phyloP scores from a whole-genome alignment of 805 yeast genomes.

The Candida sanyiensis region DNA sequence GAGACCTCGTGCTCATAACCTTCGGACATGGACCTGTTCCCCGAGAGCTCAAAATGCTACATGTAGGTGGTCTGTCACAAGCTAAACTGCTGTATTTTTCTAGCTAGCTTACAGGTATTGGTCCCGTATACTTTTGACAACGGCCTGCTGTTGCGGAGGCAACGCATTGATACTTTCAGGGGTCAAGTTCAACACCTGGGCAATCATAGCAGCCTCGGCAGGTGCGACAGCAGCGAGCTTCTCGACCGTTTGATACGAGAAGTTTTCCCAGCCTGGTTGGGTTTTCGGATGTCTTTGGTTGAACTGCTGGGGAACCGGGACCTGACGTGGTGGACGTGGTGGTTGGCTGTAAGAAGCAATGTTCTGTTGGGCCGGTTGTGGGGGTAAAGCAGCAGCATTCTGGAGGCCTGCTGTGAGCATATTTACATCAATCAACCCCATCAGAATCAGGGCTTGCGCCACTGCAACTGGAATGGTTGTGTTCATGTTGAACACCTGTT shows the following conservation, averaged over 20 bases:
- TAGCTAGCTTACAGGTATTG: conserved; percentile 4
- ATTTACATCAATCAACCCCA: conserved; percentile 69
- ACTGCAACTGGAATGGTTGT: conserved; percentile 60
- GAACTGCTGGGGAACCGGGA: neutral
- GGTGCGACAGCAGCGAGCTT: conserved; percentile 5
- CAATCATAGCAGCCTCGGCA: conserved; percentile 10
- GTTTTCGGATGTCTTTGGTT: conserved; percentile 4
- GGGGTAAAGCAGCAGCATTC: conserved; percentile 2
- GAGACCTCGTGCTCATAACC: too few relatives aligned
- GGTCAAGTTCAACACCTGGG: conserved; percentile 9
- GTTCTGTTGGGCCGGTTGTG: neutral
- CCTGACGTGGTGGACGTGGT: neutral
- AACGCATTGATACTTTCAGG: conserved; percentile 5
- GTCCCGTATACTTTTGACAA: conserved; percentile 5
- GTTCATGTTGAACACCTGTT: conserved; percentile 45
- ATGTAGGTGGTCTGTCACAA: too few relatives aligned
- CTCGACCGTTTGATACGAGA: conserved; percentile 8
- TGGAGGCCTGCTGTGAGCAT: conserved; percentile 53
- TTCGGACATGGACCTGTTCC: too few relatives aligned
- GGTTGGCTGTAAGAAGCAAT: neutral
- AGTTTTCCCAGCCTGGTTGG: conserved; percentile 11
- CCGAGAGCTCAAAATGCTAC: too few relatives aligned
- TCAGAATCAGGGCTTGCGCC: conserved; percentile 65
- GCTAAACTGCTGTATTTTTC: neutral
- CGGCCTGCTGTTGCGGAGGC: conserved; percentile 7